A percentile compares a stretch with the other conserved stretches of the same genome.
Evolutionary conservation across 495 filamentous ascomycete species (phyloP).

Genomic region (Daldinia decipiens): DNA sequence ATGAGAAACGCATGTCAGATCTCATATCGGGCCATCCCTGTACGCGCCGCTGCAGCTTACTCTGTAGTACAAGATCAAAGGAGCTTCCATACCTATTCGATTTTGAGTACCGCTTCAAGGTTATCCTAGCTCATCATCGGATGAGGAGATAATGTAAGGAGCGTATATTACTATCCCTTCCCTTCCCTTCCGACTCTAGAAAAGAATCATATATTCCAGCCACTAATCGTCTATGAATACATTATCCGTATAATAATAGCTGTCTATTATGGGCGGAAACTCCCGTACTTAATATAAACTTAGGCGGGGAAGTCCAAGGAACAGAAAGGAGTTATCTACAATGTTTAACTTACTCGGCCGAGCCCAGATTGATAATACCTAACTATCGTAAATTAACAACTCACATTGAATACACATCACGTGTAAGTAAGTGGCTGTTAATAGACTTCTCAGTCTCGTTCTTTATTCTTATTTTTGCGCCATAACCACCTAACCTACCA

Average conservation of each 20-base stretch:
- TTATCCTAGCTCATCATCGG: neutral
- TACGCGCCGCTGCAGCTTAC: conserved; percentile 3
- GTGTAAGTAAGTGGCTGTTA: neutral
- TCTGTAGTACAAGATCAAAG: conserved; percentile 2
- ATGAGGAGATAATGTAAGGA: neutral
- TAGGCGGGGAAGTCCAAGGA: neutral
- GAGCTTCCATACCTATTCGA: conserved; percentile 1
- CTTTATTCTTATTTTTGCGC: no score
- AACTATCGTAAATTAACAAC: neutral
- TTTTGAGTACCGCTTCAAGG: neutral
- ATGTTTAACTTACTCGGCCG: neutral
- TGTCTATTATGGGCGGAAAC: neutral
- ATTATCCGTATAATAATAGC: no score
- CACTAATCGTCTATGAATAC: neutral
- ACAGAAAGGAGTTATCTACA: neutral
- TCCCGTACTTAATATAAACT: neutral
- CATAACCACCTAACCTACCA: no score
- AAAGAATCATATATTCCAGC: neutral
- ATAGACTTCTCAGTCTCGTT: neutral
- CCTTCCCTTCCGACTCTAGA: neutral
- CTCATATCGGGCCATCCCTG: conserved; percentile 4
- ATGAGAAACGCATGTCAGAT: conserved; percentile 8
- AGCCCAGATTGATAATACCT: neutral
- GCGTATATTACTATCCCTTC: neutral
- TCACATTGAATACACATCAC: neutral